Base-by-base conservation (phyloP, 139 green algal species). In the Choricystis sp. region DNA sequence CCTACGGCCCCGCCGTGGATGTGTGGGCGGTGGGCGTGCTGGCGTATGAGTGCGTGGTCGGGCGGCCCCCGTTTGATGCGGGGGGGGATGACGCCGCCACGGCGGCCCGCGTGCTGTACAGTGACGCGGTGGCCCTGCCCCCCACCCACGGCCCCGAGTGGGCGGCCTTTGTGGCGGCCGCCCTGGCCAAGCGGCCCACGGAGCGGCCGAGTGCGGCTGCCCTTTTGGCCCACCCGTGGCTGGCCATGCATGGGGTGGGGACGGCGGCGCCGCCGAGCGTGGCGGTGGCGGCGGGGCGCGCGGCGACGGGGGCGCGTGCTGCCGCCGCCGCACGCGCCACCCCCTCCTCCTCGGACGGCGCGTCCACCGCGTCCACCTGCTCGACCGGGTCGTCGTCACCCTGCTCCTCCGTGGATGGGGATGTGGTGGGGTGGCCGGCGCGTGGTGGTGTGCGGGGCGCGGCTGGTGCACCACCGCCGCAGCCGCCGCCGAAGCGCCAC, bases 1-100 rank as follows among this genome's bases (percentile, higher is more conserved):
- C 57, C 23, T 71, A 71, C 30, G 57, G 24, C 48, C 14, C 29
- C 3, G 58, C 57, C 23, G 66, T 77, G 49, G 77, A 83, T 56
- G 76, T 92, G 5, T 94, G 87, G 87, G 85, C 85, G 19, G 75
- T 85, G 29, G 87, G 87, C 9, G 81, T 90, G 48, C 74, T 94
- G 65, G 83, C 83, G 0, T 94, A 92, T 56, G 85, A 93, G 80
- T 76, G 91, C 40, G 70, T 94, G 49, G 74, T 79, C 31, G 82
- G 84, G 21, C 22, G 59, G n/a, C 66, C 80, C 5, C 78, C 80
- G 14, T 83, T 83, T 48, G 69, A 60, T 16, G 56, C 40, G 40
- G 40, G 40, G 9, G 40, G 40, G 9, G 40, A 52, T 16, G 40
- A 52, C 40, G 40, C 9, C 40, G 40, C 40, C 9, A 52, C 40